Conservation (phyloP, 2,329 filamentous ascomycete genomes). For the Cadophora malorum region DNA sequence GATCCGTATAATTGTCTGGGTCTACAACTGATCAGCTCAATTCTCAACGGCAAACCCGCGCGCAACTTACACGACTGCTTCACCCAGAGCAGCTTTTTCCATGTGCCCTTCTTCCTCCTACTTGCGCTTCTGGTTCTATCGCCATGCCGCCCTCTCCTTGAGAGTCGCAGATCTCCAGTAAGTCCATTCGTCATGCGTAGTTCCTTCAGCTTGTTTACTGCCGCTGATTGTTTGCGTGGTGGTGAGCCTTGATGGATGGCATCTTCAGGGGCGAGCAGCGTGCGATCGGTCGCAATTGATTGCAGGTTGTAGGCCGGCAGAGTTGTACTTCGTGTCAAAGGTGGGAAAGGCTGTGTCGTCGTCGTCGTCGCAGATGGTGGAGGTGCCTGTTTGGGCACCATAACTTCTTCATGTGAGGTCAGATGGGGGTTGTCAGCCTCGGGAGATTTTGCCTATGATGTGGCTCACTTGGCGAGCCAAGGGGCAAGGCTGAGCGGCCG, state of each 20-base stretch:
- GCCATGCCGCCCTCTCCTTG: conserved; percentile 40
- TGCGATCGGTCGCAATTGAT: conserved; percentile 55
- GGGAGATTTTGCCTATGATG: conserved; percentile 13
- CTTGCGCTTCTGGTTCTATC: conserved; percentile 55
- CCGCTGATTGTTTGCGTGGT: conserved; percentile 55
- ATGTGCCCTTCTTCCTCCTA: conserved; percentile 72
- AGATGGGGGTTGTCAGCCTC: conserved; percentile 26
- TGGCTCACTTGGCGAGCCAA: background rate
- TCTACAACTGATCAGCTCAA: conserved; percentile 58
- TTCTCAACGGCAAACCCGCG: conserved; percentile 11
- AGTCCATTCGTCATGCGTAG: conserved; percentile 43
- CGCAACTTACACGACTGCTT: conserved; percentile 81
- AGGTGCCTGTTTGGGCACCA: conserved; percentile 44
- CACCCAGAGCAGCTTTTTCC: conserved; percentile 98
- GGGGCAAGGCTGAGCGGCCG: conserved; percentile 1
- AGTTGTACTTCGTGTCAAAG: conserved; percentile 40
- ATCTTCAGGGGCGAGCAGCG: conserved; percentile 82
- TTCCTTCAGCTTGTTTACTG: conserved; percentile 50
- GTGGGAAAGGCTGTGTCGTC: conserved; percentile 33
- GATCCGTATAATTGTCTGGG: conserved; percentile 99
- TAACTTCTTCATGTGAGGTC: conserved; percentile 34
- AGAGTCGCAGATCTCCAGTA: conserved; percentile 29
- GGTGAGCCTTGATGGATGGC: conserved; percentile 72
- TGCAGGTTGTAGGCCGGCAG: conserved; percentile 30
- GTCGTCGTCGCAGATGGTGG: conserved; percentile 30